Evolutionary conservation across 2,329 filamentous ascomycete genomes (phyloP).

Genomic region (Aurifilum marmelostoma): DNA sequence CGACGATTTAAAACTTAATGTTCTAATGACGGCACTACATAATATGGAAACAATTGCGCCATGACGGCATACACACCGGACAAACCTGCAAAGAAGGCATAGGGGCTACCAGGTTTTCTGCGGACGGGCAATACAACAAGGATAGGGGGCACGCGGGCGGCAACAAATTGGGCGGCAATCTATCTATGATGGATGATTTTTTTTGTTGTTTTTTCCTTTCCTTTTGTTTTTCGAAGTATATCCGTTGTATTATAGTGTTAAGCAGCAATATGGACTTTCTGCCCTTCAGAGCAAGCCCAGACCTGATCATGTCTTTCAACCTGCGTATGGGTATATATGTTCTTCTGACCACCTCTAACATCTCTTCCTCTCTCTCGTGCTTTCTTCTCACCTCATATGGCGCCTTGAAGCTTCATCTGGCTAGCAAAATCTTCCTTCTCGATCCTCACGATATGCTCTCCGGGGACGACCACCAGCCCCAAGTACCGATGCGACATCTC

Average conservation of each 20-base stretch:
- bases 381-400: not conserved
- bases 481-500: conserved; percentile 86
- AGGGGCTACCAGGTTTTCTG: not conserved
- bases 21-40: conserved; percentile 26
- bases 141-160: not conserved
- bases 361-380: not conserved
- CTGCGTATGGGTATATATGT: conserved; percentile 7
- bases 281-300: not conserved
- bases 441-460: conserved; percentile 82
- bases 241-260: not conserved
- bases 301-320: not conserved
- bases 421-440: conserved; percentile 79
- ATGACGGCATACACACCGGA: not conserved
- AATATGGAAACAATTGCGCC: conserved; percentile 9
- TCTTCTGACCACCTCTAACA: not conserved
- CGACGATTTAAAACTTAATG: conserved; percentile 25
- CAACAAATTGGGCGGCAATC: not conserved
- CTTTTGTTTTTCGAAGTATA: not conserved
- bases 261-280: conserved; percentile 1
- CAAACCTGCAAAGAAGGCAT: not conserved
- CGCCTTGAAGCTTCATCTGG: conserved; percentile 43
- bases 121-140: not conserved
- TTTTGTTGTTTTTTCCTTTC: too few relatives aligned
- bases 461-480: conserved; percentile 87
- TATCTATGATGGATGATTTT: conserved; percentile 3